Base-by-base conservation (phyloP, 1,284 basidiomycete species). In the Tausonia pullulans region DNA sequence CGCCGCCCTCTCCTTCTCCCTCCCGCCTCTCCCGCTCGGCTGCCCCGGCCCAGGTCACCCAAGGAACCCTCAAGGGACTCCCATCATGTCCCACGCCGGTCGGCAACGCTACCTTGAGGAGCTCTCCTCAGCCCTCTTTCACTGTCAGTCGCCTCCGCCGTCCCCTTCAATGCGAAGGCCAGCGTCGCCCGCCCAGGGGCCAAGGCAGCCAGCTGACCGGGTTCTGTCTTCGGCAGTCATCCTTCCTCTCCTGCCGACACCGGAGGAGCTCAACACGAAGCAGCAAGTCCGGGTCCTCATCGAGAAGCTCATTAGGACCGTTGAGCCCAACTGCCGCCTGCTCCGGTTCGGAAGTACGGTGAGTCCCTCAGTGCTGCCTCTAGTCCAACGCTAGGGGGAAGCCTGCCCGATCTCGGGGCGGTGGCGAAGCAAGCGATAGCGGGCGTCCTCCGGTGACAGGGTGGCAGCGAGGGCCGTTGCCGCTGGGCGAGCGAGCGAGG, bases 291-390 rank as follows among this genome's bases (percentile, higher is more conserved):
- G 95, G 72, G 88, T 91, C 75, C 82, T 94, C 73, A 87, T 98
- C 65, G 92, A 98, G 80, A 84, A 89, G 69, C 84, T 98, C 75
- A 95, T 96, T 75, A 85, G 89, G 74, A 91, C 88, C 64, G 90
- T 98, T 76, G 90, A 94, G 76, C 93, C 92, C 53, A 85, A 91
- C 69, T 90, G 90, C 69, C 86, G 90, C 68, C 80, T 98, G 71
- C 79, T 96, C 70, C 92, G 91, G 60, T 98, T 98, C 75, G 95
- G 95, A 50, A 91, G 88, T 75, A 96, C 90, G 70, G 94, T 87
- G 59, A 97, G 91, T 76, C 27, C 54, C 45, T 27, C 14, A 2
- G 10, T 2, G 9, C 5, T 27, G 13, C 16, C 41, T 14, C 27
- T 27, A 27, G 27, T 27, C 27, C 27, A 27, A 27, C 27, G 27